A percentile compares a stretch with the other conserved stretches of the same genome.
These are phyloP conservation scores for Debaryomycetaceae sp. DNA, from an alignment of 1,139 yeast species.

Conservation along the genomic window DNA sequence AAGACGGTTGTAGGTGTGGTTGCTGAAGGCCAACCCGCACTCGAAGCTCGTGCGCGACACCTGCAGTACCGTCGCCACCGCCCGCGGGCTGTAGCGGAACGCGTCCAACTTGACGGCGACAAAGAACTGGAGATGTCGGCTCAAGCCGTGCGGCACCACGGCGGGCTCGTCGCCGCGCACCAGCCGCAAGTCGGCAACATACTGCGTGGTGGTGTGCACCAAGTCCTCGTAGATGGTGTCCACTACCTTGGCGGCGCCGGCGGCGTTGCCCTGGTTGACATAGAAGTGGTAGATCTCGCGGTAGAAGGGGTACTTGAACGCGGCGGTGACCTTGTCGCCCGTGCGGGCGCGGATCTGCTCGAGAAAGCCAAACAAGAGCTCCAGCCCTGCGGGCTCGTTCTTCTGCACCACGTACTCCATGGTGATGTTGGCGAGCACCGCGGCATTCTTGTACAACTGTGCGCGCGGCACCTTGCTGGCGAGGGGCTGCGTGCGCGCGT, in stretches of 20 bases:
- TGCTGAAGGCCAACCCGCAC: too few species aligned
- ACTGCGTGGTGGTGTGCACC: slow-evolving; percentile 13
- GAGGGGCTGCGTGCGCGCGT: slow-evolving; percentile 1
- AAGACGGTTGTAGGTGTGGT: too few species aligned
- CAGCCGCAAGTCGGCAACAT: slow-evolving; percentile 11
- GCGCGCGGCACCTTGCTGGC: slow-evolving; percentile 3
- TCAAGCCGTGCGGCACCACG: slow-evolving; percentile 1
- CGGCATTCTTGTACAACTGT: slow-evolving; percentile 3
- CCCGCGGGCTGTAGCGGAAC: too few species aligned
- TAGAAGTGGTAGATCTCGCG: slow-evolving; percentile 28
- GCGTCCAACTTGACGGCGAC: slow-evolving; percentile 1
- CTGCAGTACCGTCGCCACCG: too few species aligned
- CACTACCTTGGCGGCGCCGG: slow-evolving; percentile 20
- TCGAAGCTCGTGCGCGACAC: too few species aligned
- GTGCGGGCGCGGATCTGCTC: slow-evolving; percentile 22
- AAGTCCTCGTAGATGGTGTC: slow-evolving; percentile 24
- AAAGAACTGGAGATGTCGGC: slow-evolving; percentile 1
- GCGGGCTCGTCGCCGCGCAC: background rate
- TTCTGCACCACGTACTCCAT: slow-evolving; percentile 4
- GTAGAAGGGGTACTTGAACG: slow-evolving; percentile 23
- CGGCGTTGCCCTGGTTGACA: slow-evolving; percentile 18
- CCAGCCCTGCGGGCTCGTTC: slow-evolving; percentile 6
- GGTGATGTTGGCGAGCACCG: slow-evolving; percentile 4
- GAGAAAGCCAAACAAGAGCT: slow-evolving; percentile 26
- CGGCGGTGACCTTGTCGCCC: slow-evolving; percentile 19